Evolutionary conservation across 2,329 filamentous ascomycete species (phyloP).

Genomic region (Colletotrichum orchidophilum): DNA sequence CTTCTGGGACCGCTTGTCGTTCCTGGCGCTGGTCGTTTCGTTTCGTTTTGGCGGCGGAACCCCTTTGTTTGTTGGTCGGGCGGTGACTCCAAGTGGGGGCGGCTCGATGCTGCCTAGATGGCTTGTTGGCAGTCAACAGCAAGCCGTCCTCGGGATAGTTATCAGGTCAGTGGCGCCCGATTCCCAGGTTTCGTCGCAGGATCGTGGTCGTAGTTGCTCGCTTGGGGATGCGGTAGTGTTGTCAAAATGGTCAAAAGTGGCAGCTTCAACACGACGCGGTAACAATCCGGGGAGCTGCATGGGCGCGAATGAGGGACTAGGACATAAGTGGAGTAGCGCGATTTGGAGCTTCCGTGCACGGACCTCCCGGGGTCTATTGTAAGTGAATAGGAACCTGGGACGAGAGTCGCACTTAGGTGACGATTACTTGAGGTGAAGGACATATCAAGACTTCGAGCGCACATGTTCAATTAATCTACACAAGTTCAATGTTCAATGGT

Average conservation of each 20-base stretch:
- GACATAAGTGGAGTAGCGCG: conserved; percentile 28
- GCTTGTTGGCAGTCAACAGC: not conserved
- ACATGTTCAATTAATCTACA: not conserved
- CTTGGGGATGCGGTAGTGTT: conserved; percentile 4
- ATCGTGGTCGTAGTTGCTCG: conserved; percentile 25
- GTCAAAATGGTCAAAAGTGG: conserved; percentile 27
- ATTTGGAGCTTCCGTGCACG: conserved; percentile 21
- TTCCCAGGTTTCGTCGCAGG: not conserved
- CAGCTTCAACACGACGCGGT: conserved; percentile 37
- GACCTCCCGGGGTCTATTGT: conserved; percentile 24
- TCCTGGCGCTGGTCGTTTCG: not conserved
- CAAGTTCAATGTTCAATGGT: not conserved
- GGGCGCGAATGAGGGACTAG: conserved; percentile 32
- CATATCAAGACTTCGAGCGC: not conserved
- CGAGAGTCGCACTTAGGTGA: not conserved
- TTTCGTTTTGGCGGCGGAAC: conserved; percentile 23
- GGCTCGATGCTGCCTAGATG: conserved; percentile 3
- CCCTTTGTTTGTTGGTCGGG: conserved; percentile 33
- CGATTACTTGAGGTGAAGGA: too few species aligned
- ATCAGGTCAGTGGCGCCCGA: not conserved
- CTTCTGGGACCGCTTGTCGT: conserved; percentile 7
- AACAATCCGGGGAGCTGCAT: conserved; percentile 34
- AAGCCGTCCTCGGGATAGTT: not conserved
- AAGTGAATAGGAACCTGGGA: not conserved
- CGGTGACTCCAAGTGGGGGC: conserved; percentile 27